phyloP scores from a whole-genome alignment of 164 flowering plant genomes.

The Macadamia integrifolia region DNA sequence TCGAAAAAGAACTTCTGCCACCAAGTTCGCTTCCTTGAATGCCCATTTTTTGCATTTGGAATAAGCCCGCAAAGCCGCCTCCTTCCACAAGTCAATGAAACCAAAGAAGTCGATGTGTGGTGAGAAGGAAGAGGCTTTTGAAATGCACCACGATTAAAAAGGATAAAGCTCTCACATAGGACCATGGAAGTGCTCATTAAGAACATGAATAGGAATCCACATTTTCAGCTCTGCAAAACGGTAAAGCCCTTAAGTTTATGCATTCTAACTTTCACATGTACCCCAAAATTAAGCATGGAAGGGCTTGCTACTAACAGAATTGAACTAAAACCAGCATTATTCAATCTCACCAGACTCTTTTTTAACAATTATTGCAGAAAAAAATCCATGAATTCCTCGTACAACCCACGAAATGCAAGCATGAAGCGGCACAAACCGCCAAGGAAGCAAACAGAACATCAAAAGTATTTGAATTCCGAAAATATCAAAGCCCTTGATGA shows the following conservation, averaged over 20 bases:
- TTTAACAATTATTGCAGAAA: background rate
- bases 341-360: background rate
- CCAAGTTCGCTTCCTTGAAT: slow-evolving; percentile 46
- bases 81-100: slow-evolving; percentile 20
- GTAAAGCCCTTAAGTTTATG: slow-evolving; percentile 8
- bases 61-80: slow-evolving; percentile 33
- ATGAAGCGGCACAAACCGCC: slow-evolving; percentile 8
- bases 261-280: slow-evolving; percentile 3
- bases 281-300: slow-evolving; percentile 6
- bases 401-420: background rate
- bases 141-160: slow-evolving; percentile 9
- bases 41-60: slow-evolving; percentile 36
- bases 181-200: slow-evolving; percentile 76
- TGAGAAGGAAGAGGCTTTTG: slow-evolving; percentile 2
- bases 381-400: background rate
- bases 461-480: background rate
- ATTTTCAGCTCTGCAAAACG: slow-evolving; percentile 32
- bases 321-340: background rate
- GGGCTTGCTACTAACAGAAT: background rate
- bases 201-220: slow-evolving; percentile 38
- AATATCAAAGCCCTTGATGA: too few species aligned
- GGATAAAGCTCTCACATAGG: slow-evolving; percentile 31
- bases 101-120: slow-evolving; percentile 6
- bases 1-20: slow-evolving; percentile 80
- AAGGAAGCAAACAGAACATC: background rate